phyloP scores from a whole-genome alignment of 164 flowering plant species.

The Umbilicus rupestris region DNA sequence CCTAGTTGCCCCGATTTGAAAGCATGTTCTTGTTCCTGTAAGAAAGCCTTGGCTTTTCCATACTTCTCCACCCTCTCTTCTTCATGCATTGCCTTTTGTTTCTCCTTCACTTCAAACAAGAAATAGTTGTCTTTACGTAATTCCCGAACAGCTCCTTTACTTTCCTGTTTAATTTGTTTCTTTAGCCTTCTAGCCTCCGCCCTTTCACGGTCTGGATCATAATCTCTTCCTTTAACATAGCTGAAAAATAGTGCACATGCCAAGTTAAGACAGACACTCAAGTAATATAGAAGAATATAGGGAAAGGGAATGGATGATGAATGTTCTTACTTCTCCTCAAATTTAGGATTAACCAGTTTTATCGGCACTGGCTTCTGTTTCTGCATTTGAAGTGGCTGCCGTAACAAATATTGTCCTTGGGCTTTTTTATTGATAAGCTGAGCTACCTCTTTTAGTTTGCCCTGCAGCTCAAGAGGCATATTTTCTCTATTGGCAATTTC shows the following conservation, averaged over 20 bases:
- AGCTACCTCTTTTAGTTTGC: constrained; percentile 35
- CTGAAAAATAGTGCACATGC: constrained; percentile 38
- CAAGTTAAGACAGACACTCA: constrained; percentile 3
- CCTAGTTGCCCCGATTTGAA: constrained; percentile 91
- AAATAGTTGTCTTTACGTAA: constrained; percentile 75
- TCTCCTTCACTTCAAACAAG: constrained; percentile 56
- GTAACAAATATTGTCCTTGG: constrained; percentile 37
- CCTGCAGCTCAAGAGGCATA: constrained; percentile 37
- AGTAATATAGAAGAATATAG: neutral
- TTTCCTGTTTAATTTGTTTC: constrained; percentile 50
- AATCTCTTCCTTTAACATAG: constrained; percentile 94
- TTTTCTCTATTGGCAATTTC: constrained; percentile 39
- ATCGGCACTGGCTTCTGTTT: constrained; percentile 74
- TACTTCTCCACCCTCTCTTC: constrained; percentile 67
- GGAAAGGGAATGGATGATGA: neutral
- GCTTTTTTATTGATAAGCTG: constrained; percentile 34
- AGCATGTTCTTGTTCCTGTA: constrained; percentile 93
- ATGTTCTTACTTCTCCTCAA: constrained; percentile 81
- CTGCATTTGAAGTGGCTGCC: constrained; percentile 78
- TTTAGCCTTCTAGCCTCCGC: constrained; percentile 63
- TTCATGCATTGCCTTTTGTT: constrained; percentile 31
- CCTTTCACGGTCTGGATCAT: constrained; percentile 89
- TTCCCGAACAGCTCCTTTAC: constrained; percentile 82
- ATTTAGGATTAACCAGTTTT: constrained; percentile 60
- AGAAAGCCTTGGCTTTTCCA: constrained; percentile 64